These are phyloP conservation scores for Boehmeria nivea DNA, from an alignment of 306 rosid species.

Conservation along the genomic window DNA sequence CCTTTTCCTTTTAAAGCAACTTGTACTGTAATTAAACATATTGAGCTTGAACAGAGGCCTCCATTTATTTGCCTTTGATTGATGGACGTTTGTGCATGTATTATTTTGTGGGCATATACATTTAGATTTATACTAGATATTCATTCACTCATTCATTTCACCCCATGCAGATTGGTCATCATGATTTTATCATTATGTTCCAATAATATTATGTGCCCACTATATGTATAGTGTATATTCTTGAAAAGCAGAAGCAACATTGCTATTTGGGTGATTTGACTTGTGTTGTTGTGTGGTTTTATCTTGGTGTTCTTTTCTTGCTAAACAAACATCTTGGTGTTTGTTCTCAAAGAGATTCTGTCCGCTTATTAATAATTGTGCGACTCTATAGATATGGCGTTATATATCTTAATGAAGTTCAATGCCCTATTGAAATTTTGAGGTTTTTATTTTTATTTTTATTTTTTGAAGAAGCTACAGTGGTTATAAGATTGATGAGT, in stretches of 20 bases:
- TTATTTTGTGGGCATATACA: not conserved
- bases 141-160: not conserved
- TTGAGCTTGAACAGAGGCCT: too few species aligned
- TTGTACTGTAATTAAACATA: too few species aligned
- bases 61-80: not conserved
- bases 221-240: not conserved
- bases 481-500: not conserved
- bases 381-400: too few species aligned
- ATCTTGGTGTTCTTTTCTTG: constrained; percentile 12
- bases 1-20: too few species aligned
- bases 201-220: not conserved
- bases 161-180: constrained; percentile 6
- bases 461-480: not conserved
- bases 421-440: not conserved
- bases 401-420: too few species aligned
- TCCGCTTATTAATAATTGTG: constrained; percentile 2
- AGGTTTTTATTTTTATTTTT: not conserved
- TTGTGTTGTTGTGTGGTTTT: not conserved
- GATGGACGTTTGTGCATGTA: constrained; percentile 4
- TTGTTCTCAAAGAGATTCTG: constrained; percentile 11
- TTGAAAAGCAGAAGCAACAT: constrained; percentile 2
- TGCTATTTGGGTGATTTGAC: constrained; percentile 15
- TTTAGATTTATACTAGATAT: not conserved
- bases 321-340: constrained; percentile 11
- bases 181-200: not conserved